A percentile compares a stretch with the other conserved stretches of the same genome.
These are phyloP conservation scores for Scolecobasidium constrictum DNA, from an alignment of 2,329 filamentous ascomycete species.

Conservation along the genomic window DNA sequence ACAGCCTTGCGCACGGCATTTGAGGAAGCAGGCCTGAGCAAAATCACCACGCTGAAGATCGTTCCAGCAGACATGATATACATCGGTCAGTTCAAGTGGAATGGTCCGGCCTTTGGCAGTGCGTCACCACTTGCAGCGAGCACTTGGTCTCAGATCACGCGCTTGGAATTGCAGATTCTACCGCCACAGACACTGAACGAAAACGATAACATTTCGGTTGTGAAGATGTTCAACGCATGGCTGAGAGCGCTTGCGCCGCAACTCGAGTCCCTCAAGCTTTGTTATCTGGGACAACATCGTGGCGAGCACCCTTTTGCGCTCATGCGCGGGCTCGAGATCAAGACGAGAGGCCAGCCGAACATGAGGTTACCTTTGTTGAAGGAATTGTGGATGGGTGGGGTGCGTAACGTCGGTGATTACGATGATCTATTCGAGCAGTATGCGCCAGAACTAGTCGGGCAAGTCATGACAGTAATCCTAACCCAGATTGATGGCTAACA, in stretches of 20 bases:
- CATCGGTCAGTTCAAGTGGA: background rate
- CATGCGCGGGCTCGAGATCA: background rate
- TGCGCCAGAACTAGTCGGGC: background rate
- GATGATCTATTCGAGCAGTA: background rate
- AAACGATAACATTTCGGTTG: background rate
- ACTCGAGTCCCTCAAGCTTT: background rate
- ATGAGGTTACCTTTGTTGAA: background rate
- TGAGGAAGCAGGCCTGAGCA: background rate
- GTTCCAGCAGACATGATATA: background rate
- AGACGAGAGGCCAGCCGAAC: background rate
- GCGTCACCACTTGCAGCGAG: background rate
- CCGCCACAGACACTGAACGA: background rate
- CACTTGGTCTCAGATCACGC: background rate
- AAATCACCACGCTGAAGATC: background rate
- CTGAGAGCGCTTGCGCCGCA: background rate
- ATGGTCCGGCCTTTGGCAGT: background rate
- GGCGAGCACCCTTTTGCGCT: background rate
- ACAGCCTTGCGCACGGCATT: background rate
- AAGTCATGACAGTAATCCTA: too few species aligned
- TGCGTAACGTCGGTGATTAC: background rate
- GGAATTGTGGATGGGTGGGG: background rate
- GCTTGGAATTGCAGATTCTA: background rate
- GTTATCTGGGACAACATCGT: background rate
- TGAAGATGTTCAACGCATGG: background rate
- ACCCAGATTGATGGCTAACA: too few species aligned